These are phyloP conservation scores for Fistulinella cinereoalba DNA, from an alignment of 1,284 basidiomycete genomes.

Conservation along the genomic window DNA sequence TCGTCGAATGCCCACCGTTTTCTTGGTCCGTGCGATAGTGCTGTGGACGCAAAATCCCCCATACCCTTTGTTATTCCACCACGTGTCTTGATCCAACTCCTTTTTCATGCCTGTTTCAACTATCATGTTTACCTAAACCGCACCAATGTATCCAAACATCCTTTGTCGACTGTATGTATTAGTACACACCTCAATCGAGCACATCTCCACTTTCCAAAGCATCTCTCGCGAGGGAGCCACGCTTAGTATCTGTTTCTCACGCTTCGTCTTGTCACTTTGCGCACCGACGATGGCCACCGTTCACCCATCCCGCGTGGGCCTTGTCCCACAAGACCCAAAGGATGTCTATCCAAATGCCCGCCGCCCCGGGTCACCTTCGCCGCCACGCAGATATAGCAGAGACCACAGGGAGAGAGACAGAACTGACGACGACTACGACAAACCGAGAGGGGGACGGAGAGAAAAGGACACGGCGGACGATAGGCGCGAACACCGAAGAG, in stretches of 20 bases:
- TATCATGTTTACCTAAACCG: not conserved
- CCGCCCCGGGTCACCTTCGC: constrained; percentile 32
- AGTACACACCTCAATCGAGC: too few relatives aligned
- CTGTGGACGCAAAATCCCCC: too few relatives aligned
- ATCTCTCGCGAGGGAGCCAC: too few relatives aligned
- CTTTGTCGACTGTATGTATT: too few relatives aligned
- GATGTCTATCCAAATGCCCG: constrained; percentile 14
- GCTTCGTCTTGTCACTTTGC: not conserved
- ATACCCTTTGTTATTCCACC: not conserved
- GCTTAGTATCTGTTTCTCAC: too few relatives aligned
- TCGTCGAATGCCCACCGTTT: too few relatives aligned
- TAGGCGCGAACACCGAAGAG: constrained; percentile 8
- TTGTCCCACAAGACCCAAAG: constrained; percentile 42
- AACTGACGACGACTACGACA: constrained; percentile 17
- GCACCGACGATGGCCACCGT: constrained; percentile 44
- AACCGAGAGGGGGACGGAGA: constrained; percentile 1
- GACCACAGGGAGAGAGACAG: constrained; percentile 11
- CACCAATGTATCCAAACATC: too few relatives aligned
- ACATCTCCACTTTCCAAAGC: too few relatives aligned
- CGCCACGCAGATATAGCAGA: constrained; percentile 15
- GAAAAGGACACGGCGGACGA: constrained; percentile 4
- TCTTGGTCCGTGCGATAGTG: too few relatives aligned
- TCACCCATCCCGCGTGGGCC: constrained; percentile 48
- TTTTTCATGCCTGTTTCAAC: not conserved
- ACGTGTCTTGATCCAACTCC: not conserved